Evolutionary conservation across 495 filamentous ascomycete genomes (phyloP).

Genomic region (Tuber melanosporum): DNA sequence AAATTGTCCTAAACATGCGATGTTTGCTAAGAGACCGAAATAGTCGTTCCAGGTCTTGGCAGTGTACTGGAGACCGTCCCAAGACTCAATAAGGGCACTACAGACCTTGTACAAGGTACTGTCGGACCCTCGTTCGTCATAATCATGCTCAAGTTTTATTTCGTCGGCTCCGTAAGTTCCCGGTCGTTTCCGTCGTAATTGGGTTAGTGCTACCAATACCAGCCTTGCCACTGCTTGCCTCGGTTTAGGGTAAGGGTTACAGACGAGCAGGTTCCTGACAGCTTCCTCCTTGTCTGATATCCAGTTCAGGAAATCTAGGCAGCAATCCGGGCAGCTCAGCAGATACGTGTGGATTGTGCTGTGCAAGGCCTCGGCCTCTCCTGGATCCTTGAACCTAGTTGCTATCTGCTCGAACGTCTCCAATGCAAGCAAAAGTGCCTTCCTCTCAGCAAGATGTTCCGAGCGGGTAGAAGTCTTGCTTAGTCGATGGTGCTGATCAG

Average conservation of each 20-base stretch:
- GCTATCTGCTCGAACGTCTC: conserved; percentile 73
- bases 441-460: conserved; percentile 52
- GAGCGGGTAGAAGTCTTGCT: conserved; percentile 47
- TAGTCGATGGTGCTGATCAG: conserved; percentile 49
- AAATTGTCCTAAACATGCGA: conserved; percentile 48
- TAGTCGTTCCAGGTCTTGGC: conserved; percentile 73
- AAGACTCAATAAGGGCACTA: conserved; percentile 49
- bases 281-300: conserved; percentile 51
- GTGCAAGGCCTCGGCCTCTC: conserved; percentile 56
- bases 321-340: conserved; percentile 53
- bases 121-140: conserved; percentile 41
- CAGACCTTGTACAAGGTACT: conserved; percentile 54
- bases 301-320: conserved; percentile 59
- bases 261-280: conserved; percentile 61
- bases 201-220: conserved; percentile 52
- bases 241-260: conserved; percentile 55
- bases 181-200: conserved; percentile 42
- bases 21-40: conserved; percentile 59
- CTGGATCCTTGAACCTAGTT: conserved; percentile 63
- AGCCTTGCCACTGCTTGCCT: conserved; percentile 55
- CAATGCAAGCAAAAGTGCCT: conserved; percentile 60
- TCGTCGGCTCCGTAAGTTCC: conserved; percentile 44
- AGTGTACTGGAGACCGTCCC: conserved; percentile 51
- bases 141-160: conserved; percentile 44
- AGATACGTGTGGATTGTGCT: conserved; percentile 51